A percentile compares a stretch with the other conserved stretches of the same genome.
Evolutionary conservation across 495 filamentous ascomycete species (phyloP).

Genomic region (Podospora didyma): DNA sequence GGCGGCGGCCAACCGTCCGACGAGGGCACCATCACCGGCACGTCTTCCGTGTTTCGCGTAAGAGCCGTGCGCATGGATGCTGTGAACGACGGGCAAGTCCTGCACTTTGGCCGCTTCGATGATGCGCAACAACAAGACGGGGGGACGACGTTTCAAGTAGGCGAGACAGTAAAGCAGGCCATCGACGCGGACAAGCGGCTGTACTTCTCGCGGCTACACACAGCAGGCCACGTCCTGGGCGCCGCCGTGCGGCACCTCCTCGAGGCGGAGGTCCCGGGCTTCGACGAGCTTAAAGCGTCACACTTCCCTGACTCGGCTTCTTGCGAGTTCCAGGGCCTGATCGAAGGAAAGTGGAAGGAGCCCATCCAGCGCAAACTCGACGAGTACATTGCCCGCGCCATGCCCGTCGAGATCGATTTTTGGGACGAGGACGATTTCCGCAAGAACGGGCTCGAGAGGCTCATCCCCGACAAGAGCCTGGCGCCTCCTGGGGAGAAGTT

Average conservation of each 20-base stretch:
- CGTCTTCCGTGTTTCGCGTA: conserved; percentile 41
- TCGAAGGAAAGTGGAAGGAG: conserved; percentile 55
- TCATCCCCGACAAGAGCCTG: conserved; percentile 46
- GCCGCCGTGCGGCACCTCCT: conserved; percentile 52
- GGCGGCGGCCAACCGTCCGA: conserved; percentile 65
- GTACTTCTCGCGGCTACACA: conserved; percentile 59
- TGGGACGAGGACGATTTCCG: conserved; percentile 54
- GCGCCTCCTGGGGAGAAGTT: conserved; percentile 45
- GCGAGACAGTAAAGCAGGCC: conserved; percentile 41
- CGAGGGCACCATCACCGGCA: conserved; percentile 43
- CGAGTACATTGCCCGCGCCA: conserved; percentile 43
- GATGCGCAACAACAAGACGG: neutral
- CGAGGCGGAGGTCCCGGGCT: conserved; percentile 42
- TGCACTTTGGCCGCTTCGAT: conserved; percentile 55
- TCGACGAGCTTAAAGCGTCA: conserved; percentile 59
- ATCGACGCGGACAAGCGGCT: conserved; percentile 52
- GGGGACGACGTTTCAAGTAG: conserved; percentile 26
- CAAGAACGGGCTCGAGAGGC: conserved; percentile 36
- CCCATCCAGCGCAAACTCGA: conserved; percentile 52
- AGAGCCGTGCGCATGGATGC: conserved; percentile 46
- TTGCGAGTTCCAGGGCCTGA: conserved; percentile 56
- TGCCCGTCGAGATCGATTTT: conserved; percentile 56
- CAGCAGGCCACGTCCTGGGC: conserved; percentile 61
- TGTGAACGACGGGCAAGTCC: conserved; percentile 43
- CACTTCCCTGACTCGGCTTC: conserved; percentile 58